These are phyloP conservation scores for Trichosporon ovoides DNA, from an alignment of 1,284 basidiomycete species.

Conservation along the genomic window DNA sequence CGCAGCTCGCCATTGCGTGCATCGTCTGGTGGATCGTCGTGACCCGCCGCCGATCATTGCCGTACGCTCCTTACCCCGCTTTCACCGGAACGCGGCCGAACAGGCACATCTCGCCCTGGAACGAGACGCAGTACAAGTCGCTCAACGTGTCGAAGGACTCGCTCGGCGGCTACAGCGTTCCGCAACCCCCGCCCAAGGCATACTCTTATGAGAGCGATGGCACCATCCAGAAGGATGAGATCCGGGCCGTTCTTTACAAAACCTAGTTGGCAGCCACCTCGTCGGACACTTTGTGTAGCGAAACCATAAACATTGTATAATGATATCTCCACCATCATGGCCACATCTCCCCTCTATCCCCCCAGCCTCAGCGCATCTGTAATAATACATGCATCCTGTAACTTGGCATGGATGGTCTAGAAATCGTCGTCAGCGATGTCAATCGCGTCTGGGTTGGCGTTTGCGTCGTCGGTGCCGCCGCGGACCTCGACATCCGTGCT, in stretches of 20 bases:
- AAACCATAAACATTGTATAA: neutral
- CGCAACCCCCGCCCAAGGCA: neutral
- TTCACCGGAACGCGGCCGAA: constrained; percentile 1
- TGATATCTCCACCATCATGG: neutral
- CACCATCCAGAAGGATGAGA: neutral
- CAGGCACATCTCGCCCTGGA: neutral
- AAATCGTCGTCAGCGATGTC: constrained; percentile 46
- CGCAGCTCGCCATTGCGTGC: neutral
- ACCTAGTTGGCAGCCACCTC: neutral
- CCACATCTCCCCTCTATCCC: neutral
- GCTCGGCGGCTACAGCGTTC: constrained; percentile 1
- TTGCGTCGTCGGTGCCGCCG: constrained; percentile 14
- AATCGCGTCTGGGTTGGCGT: constrained; percentile 47
- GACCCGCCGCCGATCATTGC: neutral
- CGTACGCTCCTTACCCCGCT: neutral
- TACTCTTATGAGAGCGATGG: neutral
- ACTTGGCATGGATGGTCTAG: constrained; percentile 15
- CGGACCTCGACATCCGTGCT: constrained; percentile 26
- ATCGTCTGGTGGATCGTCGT: neutral
- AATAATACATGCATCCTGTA: constrained; percentile 8
- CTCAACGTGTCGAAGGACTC: neutral
- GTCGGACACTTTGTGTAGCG: neutral
- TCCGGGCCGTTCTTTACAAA: neutral
- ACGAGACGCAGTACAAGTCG: neutral
- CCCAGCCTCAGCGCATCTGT: neutral